These are phyloP conservation scores for Fusarium graminum DNA, from an alignment of 2,329 filamentous ascomycete species.

Conservation along the genomic window DNA sequence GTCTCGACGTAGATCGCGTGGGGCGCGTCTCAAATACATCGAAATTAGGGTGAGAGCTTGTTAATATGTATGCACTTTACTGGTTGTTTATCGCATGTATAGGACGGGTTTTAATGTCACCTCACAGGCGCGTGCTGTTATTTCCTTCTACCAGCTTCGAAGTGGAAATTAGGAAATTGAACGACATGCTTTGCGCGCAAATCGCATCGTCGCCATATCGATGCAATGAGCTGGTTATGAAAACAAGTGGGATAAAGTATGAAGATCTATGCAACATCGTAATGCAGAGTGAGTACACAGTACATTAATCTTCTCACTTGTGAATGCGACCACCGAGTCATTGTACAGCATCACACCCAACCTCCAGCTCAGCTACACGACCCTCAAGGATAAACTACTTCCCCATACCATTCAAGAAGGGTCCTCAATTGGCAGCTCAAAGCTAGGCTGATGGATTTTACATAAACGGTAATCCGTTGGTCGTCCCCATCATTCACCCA, in stretches of 20 bases:
- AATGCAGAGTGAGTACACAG: neutral
- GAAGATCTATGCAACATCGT: constrained; percentile 29
- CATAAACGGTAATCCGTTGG: constrained; percentile 29
- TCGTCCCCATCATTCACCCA: constrained; percentile 8
- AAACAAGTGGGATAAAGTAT: constrained; percentile 20
- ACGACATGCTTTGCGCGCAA: constrained; percentile 31
- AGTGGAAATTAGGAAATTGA: constrained; percentile 37
- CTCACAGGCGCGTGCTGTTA: neutral
- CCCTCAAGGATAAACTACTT: constrained; percentile 18
- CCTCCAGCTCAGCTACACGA: constrained; percentile 14
- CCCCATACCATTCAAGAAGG: constrained; percentile 16
- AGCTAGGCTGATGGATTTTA: constrained; percentile 28
- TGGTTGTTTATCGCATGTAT: neutral
- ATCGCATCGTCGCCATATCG: constrained; percentile 21
- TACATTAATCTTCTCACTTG: neutral
- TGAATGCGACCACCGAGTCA: constrained; percentile 18
- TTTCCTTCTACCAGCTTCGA: constrained; percentile 20
- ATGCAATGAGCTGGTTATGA: neutral
- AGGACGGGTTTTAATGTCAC: constrained; percentile 30
- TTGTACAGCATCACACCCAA: constrained; percentile 21
- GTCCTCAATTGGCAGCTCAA: constrained; percentile 18
- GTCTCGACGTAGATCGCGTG: constrained; percentile 37
- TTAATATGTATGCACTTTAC: constrained; percentile 37
- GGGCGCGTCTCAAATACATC: constrained; percentile 31
- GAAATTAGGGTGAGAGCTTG: constrained; percentile 15